These are phyloP conservation scores for Phytophthora tubulina DNA, from an alignment of 352 stramenopile genomes.

Conservation along the genomic window DNA sequence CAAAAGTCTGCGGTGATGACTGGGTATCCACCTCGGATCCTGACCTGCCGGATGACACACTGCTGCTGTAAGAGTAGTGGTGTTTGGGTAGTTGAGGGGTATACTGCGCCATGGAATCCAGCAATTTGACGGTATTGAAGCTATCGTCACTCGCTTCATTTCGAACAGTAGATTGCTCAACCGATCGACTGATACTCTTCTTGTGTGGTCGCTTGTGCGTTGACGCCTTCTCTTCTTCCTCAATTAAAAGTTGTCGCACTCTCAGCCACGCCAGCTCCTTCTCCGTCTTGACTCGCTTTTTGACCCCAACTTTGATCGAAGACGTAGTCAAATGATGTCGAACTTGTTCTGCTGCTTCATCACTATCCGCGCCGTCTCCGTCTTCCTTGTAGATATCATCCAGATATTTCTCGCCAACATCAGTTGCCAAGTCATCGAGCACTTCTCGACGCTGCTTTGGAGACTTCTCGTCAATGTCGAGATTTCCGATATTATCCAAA, in stretches of 20 bases:
- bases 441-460: slow-evolving; percentile 20
- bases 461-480: slow-evolving; percentile 47
- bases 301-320: neutral
- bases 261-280: slow-evolving; percentile 49
- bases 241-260: slow-evolving; percentile 47
- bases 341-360: too few species aligned
- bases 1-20: slow-evolving; percentile 9
- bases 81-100: neutral
- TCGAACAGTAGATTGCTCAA: neutral
- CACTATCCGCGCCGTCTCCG: slow-evolving; percentile 12
- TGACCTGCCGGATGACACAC: neutral
- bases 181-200: slow-evolving; percentile 2
- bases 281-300: slow-evolving; percentile 3
- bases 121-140: neutral
- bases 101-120: slow-evolving; percentile 1
- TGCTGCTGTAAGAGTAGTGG: neutral
- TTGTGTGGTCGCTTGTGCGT: slow-evolving; percentile 12
- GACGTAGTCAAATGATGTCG: neutral
- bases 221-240: slow-evolving; percentile 44
- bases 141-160: neutral
- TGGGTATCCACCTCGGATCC: neutral
- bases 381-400: slow-evolving; percentile 71
- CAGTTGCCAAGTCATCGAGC: slow-evolving; percentile 64
- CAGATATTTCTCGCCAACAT: slow-evolving; percentile 67
- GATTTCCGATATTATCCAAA: slow-evolving; percentile 44